Percentiles rank a stretch among this genome's conserved stretches.
These are phyloP conservation scores for Pseudogymnoascus pannorum DNA, from an alignment of 2,329 filamentous ascomycete genomes.

Conservation along the genomic window DNA sequence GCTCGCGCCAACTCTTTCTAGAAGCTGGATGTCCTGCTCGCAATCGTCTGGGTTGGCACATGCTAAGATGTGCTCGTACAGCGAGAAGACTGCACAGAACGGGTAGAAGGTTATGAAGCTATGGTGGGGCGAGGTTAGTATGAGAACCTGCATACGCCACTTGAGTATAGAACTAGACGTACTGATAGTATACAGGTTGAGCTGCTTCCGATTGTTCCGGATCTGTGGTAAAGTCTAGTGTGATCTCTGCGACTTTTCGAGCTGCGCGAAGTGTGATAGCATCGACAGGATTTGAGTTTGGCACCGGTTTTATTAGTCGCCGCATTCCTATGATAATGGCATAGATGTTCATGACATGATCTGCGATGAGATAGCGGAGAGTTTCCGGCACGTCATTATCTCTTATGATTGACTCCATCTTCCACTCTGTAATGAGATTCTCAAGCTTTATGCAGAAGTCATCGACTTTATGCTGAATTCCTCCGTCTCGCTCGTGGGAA, in stretches of 20 bases:
- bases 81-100: conserved; percentile 1
- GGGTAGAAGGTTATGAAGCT: conserved; percentile 7
- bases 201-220: background rate
- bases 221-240: background rate
- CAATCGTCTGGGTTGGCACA: background rate
- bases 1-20: background rate
- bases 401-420: conserved; percentile 5
- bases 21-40: background rate
- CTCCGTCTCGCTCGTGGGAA: background rate
- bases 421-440: background rate
- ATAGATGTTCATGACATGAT: conserved; percentile 3
- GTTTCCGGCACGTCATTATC: background rate
- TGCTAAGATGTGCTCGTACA: background rate
- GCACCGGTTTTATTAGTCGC: background rate
- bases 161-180: background rate
- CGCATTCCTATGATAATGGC: background rate
- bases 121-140: background rate
- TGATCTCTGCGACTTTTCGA: background rate
- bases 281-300: background rate
- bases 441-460: conserved; percentile 5
- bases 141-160: background rate
- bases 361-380: background rate
- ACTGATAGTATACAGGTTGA: background rate
- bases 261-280: conserved; percentile 3
- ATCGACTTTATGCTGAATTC: background rate